Base-by-base conservation (phyloP, 2,329 filamentous ascomycete genomes). In the Chaetomium olivaceum region DNA sequence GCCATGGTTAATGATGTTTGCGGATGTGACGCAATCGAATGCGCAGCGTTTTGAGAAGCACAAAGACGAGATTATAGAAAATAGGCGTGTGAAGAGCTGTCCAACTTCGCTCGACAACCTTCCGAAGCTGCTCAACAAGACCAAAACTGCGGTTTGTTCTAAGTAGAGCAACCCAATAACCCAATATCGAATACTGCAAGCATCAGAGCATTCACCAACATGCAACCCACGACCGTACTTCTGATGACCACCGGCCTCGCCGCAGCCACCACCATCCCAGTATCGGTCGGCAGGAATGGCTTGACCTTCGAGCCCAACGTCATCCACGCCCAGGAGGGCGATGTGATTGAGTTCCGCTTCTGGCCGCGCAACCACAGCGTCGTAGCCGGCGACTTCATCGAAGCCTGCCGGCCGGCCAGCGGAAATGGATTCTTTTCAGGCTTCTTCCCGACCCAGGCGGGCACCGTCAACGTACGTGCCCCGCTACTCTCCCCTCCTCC, bases 311-410 rank as follows among this genome's bases (percentile, higher is more conserved):
- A 80, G 58, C 85, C 85, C 1, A 77, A 81, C 67, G 81, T 79
- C 68, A 76, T 85, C 50, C 79, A 78, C 2, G 85, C 84, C 21
- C 73, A 76, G 12, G 64, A 80, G 8, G 84, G 83, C 65, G 82
- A 85, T 66, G 68, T 82, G 4, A 73, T 87, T 64, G 83, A 86
- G 76, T 87, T 81, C 77, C 81, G 83, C 71, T 87, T 82, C 78
- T 80, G 80, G 68, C 80, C 83, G 9, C 72, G 70, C 65, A 84
- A 82, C 76, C 84, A 86, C 79, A 80, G 79, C 21, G 76, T 86
- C 51, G 79, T 77, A 2, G 76, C 80, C 69, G 74, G 73, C 14
- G n/a, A 63, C 25, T 71, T 67, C 33, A 29, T n/a, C 55, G 25
- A 68, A 2, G 60, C 80, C 25, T 83, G 82, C 75, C 16, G 73